Evolutionary conservation across 305 asterid genomes (phyloP).

Genomic region (Nicotiana rustica): DNA sequence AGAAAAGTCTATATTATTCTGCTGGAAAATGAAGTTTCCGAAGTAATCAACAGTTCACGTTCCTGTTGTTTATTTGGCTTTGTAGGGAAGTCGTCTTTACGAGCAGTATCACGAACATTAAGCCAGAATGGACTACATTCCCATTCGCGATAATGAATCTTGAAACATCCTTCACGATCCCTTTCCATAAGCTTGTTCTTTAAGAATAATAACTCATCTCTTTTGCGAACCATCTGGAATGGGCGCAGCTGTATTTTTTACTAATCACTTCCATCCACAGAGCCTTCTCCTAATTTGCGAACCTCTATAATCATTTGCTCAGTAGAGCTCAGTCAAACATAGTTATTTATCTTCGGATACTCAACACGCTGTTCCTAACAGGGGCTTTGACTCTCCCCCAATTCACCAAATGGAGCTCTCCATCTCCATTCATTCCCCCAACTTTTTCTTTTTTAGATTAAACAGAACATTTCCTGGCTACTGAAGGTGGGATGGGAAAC

Average conservation of each 20-base stretch:
- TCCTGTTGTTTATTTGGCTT: too few species aligned
- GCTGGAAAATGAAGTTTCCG: background rate
- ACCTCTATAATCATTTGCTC: background rate
- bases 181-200: constrained; percentile 3
- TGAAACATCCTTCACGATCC: background rate
- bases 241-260: background rate
- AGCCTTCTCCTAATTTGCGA: constrained; percentile 13
- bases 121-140: constrained; percentile 23
- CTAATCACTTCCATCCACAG: background rate
- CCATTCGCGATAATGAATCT: background rate
- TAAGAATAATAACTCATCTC: background rate
- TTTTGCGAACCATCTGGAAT: background rate
- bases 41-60: background rate
- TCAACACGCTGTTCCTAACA: background rate
- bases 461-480: background rate
- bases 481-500: constrained; percentile 24
- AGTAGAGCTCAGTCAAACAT: background rate
- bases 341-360: background rate
- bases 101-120: background rate
- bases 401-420: background rate
- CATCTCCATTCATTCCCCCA: background rate
- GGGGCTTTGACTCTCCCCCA: background rate
- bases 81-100: background rate
- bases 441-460: background rate
- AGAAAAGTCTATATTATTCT: background rate